Percentiles rank a stretch among this genome's conserved stretches.
Evolutionary conservation across 2,329 filamentous ascomycete genomes (phyloP).

Genomic region (Graphilbum ipis-grandicollis): DNA sequence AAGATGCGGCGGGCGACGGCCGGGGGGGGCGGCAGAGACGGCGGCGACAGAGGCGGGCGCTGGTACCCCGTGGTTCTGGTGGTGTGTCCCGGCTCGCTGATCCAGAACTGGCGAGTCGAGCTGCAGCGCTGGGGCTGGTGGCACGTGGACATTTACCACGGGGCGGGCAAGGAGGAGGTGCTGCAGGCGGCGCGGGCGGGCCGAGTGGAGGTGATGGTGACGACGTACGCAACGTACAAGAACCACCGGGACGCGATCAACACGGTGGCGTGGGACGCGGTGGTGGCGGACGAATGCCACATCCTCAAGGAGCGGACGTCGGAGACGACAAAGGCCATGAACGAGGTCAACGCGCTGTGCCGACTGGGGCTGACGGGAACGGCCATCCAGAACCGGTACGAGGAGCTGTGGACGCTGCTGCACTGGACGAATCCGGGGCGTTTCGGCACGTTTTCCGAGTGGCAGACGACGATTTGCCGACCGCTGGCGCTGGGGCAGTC

Average conservation of each 20-base stretch:
- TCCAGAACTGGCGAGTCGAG: constrained; percentile 84
- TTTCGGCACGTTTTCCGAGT: constrained; percentile 47
- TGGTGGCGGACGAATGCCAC: constrained; percentile 90
- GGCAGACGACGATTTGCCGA: constrained; percentile 60
- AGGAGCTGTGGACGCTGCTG: constrained; percentile 87
- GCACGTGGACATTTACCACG: constrained; percentile 73
- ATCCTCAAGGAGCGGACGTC: constrained; percentile 64
- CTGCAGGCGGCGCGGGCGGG: constrained; percentile 59
- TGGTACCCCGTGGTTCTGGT: constrained; percentile 82
- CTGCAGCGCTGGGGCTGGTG: constrained; percentile 89
- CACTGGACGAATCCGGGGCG: constrained; percentile 90
- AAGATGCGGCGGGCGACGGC: constrained; percentile 47
- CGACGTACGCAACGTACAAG: constrained; percentile 82
- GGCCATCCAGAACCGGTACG: constrained; percentile 94
- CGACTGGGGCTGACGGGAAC: constrained; percentile 88
- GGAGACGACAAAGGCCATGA: constrained; percentile 71
- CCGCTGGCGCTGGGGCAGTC: constrained; percentile 80
- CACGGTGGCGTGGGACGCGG: constrained; percentile 77
- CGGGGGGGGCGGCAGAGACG: background rate
- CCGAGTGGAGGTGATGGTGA: constrained; percentile 77
- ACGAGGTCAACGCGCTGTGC: constrained; percentile 77
- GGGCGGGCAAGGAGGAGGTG: constrained; percentile 47
- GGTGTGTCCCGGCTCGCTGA: constrained; percentile 74
- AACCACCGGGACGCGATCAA: constrained; percentile 62
- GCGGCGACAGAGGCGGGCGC: constrained; percentile 13